A percentile compares a stretch with the other conserved stretches of the same genome.
phyloP scores from a whole-genome alignment of 371 early-diverging fungal species.

The Rhizopus delemar region DNA sequence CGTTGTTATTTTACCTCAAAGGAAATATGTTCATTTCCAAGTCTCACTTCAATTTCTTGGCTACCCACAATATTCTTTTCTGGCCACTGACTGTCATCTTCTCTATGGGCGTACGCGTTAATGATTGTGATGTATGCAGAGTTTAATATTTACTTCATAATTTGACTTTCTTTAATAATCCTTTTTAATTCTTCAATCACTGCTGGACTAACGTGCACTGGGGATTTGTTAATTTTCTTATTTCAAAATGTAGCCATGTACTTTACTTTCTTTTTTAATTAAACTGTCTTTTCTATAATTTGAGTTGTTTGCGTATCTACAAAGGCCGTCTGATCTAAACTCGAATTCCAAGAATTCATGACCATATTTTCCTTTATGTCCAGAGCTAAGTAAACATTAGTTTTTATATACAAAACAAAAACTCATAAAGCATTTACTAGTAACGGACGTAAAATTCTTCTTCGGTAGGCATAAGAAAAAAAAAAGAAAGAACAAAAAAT shows the following conservation, averaged over 20 bases:
- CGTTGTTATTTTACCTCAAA: conserved; percentile 72
- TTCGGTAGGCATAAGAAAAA: conserved; percentile 36
- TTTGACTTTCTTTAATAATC: conserved; percentile 86
- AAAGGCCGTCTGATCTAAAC: conserved; percentile 84
- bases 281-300: conserved; percentile 96
- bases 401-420: too few relatives aligned
- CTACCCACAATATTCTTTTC: conserved; percentile 86
- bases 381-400: conserved; percentile 59
- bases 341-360: conserved; percentile 99
- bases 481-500: neutral
- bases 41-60: conserved; percentile 91
- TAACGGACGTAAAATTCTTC: conserved; percentile 85
- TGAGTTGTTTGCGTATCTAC: conserved; percentile 96
- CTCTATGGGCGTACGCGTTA: conserved; percentile 46
- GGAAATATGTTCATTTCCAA: conserved; percentile 89
- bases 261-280: conserved; percentile 88
- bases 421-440: conserved; percentile 59
- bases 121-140: too few relatives aligned
- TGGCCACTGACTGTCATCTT: conserved; percentile 94
- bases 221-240: neutral
- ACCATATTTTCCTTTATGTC: conserved; percentile 93
- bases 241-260: neutral
- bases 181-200: conserved; percentile 85
- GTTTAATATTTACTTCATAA: conserved; percentile 71
- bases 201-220: conserved; percentile 78